These are phyloP conservation scores for Aspergillus sp. DNA, from an alignment of 2,329 filamentous ascomycete species.

Conservation along the genomic window DNA sequence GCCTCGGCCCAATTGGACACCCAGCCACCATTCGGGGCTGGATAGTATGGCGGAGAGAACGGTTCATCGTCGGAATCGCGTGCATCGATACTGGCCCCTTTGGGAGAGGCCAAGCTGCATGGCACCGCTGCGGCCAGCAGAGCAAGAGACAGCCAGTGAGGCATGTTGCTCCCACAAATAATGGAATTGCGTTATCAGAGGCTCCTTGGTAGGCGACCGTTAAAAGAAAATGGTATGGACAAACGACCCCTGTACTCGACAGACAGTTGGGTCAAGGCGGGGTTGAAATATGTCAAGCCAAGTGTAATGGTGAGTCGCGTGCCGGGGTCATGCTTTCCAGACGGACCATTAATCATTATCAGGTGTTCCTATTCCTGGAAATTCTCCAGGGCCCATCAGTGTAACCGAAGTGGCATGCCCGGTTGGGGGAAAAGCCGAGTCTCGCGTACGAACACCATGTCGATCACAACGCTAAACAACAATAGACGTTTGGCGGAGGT, in stretches of 20 bases:
- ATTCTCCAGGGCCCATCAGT: background rate
- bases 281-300: background rate
- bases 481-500: background rate
- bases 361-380: background rate
- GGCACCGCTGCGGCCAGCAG: slow-evolving; percentile 3
- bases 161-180: slow-evolving; percentile 7
- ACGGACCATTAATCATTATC: background rate
- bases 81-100: slow-evolving; percentile 10
- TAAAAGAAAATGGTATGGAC: background rate
- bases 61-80: slow-evolving; percentile 24
- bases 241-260: background rate
- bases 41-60: slow-evolving; percentile 63
- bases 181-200: too few species aligned
- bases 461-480: background rate
- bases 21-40: slow-evolving; percentile 72
- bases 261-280: background rate
- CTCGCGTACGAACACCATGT: background rate
- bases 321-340: background rate
- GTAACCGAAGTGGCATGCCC: background rate
- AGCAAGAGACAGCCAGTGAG: slow-evolving; percentile 1
- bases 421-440: background rate
- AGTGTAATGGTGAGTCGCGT: background rate
- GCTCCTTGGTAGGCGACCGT: background rate
- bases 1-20: slow-evolving; percentile 65
- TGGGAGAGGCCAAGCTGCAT: slow-evolving; percentile 8